Percentiles rank a stretch among this genome's conserved stretches.
Evolutionary conservation across 306 rosid species (phyloP).

Genomic region (Prunus mira): DNA sequence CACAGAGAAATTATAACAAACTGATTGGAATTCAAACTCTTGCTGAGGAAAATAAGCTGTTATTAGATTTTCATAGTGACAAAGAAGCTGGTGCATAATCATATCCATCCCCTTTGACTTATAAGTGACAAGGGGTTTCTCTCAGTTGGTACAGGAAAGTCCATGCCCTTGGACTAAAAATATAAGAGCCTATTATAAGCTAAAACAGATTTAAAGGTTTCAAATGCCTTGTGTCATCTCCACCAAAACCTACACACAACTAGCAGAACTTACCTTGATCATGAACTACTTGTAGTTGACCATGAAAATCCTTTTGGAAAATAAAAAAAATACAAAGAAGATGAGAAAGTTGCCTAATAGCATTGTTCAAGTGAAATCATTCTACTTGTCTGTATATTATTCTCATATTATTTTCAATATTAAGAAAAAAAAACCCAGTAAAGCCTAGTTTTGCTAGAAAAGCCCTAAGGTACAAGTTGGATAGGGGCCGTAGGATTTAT

Average conservation of each 20-base stretch:
- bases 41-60: not conserved
- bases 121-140: conserved; percentile 12
- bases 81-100: not conserved
- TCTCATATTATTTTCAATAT: not conserved
- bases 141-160: conserved; percentile 9
- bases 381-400: not conserved
- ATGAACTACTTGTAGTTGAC: conserved; percentile 8
- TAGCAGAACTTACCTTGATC: not conserved
- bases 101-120: not conserved
- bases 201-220: not conserved
- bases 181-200: not conserved
- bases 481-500: conserved; percentile 9
- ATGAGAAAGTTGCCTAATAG: not conserved
- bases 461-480: conserved; percentile 31
- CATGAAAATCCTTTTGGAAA: not conserved
- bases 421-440: not conserved
- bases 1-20: not conserved
- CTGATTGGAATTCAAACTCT: conserved; percentile 5
- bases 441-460: not conserved
- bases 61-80: not conserved
- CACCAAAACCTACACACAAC: not conserved
- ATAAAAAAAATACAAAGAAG: not conserved
- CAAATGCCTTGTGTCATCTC: conserved; percentile 7
- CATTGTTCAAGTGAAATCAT: too few species aligned
- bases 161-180: conserved; percentile 8